Conservation (phyloP, 73 alveolate species). For the Paramecium biaurelia region DNA sequence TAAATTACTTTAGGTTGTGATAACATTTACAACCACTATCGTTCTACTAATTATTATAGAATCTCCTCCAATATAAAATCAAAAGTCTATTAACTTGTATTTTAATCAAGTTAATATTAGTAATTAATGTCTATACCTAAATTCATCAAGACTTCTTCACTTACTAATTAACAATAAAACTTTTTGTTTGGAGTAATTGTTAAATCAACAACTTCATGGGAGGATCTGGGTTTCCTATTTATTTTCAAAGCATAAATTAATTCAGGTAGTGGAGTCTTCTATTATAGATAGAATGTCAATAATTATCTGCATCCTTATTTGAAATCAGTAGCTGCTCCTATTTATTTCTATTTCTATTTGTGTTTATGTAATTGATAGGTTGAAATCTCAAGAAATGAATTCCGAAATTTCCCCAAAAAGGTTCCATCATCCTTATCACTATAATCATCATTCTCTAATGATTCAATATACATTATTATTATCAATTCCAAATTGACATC, state of each 20-base stretch:
- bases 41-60: background rate
- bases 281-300: background rate
- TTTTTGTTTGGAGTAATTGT: background rate
- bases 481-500: background rate
- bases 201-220: background rate
- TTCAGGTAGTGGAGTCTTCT: background rate
- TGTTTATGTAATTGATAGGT: background rate
- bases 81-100: background rate
- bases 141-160: background rate
- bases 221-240: background rate
- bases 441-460: background rate
- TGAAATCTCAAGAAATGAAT: background rate
- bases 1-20: background rate
- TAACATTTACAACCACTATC: background rate
- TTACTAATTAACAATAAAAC: background rate
- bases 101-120: background rate
- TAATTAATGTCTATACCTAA: background rate
- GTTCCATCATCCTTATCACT: slow-evolving; percentile 11
- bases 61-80: background rate
- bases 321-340: background rate
- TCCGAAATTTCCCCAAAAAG: background rate
- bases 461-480: background rate
- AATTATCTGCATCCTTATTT: background rate
- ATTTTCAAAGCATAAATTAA: background rate
- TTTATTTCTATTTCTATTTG: background rate